A percentile compares a stretch with the other conserved stretches of the same genome.
phyloP scores from a whole-genome alignment of 441 rosid species.

The Erodium moschatum region DNA sequence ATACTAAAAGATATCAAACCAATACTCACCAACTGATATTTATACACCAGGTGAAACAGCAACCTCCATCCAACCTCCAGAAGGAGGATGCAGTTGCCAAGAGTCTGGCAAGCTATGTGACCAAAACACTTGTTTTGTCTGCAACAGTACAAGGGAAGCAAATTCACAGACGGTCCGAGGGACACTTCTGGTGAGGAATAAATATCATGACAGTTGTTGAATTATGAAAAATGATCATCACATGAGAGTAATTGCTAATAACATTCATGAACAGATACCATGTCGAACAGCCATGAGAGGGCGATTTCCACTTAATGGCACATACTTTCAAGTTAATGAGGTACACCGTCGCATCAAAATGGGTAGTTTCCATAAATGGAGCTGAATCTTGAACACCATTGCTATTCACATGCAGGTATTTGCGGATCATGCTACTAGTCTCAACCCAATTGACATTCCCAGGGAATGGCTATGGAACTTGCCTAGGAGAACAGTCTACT shows the following conservation, averaged over 20 bases:
- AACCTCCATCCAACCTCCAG: conserved; percentile 37
- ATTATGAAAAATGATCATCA: neutral
- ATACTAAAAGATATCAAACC: neutral
- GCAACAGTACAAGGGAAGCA: conserved; percentile 42
- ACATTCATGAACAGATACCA: conserved; percentile 52
- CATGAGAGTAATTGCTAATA: neutral
- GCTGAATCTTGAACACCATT: conserved; percentile 2
- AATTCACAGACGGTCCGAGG: conserved; percentile 47
- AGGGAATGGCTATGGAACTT: conserved; percentile 75
- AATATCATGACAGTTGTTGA: neutral
- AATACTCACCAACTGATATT: neutral
- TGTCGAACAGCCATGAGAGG: conserved; percentile 96
- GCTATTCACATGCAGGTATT: conserved; percentile 51
- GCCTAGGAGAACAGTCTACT: conserved; percentile 72
- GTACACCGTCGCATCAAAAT: conserved; percentile 29
- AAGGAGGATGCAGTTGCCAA: conserved; percentile 32
- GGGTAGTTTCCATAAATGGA: neutral
- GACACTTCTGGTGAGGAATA: conserved; percentile 42
- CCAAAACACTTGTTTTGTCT: conserved; percentile 39
- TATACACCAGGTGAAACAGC: conserved; percentile 43
- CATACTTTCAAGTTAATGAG: conserved; percentile 91
- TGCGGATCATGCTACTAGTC: conserved; percentile 82
- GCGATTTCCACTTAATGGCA: conserved; percentile 89
- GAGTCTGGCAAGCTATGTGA: conserved; percentile 30
- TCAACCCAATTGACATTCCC: conserved; percentile 69